Conservation (phyloP, 2,329 filamentous ascomycete genomes). For the Diaporthe vexans region DNA sequence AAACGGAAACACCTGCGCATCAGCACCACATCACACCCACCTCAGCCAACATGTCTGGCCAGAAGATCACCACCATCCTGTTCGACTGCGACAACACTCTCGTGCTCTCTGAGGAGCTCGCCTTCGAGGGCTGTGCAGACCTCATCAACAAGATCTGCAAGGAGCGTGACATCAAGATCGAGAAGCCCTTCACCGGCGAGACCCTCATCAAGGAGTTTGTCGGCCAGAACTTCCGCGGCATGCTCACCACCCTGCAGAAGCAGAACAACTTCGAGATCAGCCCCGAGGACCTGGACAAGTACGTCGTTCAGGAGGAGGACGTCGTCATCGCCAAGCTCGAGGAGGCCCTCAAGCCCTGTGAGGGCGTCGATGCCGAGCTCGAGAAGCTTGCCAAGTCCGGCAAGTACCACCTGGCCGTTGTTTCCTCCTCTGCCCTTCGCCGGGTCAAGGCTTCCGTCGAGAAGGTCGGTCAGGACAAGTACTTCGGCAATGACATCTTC, state of each 20-base stretch:
- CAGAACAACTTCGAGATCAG: conserved; percentile 81
- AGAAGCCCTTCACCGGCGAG: conserved; percentile 80
- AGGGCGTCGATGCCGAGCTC: conserved; percentile 77
- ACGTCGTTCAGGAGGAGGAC: conserved; percentile 84
- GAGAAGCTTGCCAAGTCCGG: conserved; percentile 71
- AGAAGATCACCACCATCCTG: conserved; percentile 77
- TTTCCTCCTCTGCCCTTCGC: conserved; percentile 83
- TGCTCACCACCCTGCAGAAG: conserved; percentile 83
- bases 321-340: conserved; percentile 86
- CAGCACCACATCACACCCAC: neutral
- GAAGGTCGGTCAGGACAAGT: conserved; percentile 84
- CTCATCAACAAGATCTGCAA: conserved; percentile 89
- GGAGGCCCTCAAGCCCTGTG: conserved; percentile 76
- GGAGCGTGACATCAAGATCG: conserved; percentile 65
- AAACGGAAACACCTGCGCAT: neutral
- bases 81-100: conserved; percentile 93
- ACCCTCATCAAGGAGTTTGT: conserved; percentile 89
- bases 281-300: conserved; percentile 77
- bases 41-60: conserved; percentile 38
- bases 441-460: conserved; percentile 83
- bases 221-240: conserved; percentile 94
- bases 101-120: conserved; percentile 89
- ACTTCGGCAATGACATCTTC: conserved; percentile 84
- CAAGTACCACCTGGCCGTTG: conserved; percentile 83
- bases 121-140: conserved; percentile 91